Percentiles rank a stretch among this genome's conserved stretches.
These are phyloP conservation scores for Sicyos baderoa DNA, from an alignment of 306 rosid genomes.

Conservation along the genomic window DNA sequence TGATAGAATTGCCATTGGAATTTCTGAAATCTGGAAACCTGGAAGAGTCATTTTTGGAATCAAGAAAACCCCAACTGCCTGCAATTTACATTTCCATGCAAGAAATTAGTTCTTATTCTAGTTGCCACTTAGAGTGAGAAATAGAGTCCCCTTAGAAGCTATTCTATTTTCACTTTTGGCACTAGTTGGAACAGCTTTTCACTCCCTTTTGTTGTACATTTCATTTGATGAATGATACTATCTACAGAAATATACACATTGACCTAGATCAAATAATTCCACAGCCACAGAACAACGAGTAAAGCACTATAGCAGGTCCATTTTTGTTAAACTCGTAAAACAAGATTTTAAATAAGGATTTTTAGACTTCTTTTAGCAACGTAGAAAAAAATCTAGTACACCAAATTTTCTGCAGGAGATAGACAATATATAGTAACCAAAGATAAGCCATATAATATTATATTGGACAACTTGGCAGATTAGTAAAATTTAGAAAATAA, in stretches of 20 bases:
- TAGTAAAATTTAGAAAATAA: too few relatives aligned
- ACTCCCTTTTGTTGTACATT: background rate
- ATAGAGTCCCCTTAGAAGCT: background rate
- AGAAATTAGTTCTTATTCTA: conserved; percentile 12
- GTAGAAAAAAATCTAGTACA: background rate
- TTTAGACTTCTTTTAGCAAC: background rate
- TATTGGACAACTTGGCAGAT: too few relatives aligned
- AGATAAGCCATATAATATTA: background rate
- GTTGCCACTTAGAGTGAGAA: background rate
- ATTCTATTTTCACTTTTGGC: conserved; percentile 2
- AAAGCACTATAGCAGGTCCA: background rate
- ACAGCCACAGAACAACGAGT: background rate
- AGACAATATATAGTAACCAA: background rate
- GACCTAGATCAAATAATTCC: too few relatives aligned
- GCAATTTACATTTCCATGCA: conserved; percentile 34
- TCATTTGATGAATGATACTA: background rate
- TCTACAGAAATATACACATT: background rate
- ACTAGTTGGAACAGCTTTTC: background rate
- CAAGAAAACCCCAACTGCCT: conserved; percentile 86
- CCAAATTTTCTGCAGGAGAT: background rate
- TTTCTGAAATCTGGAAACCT: conserved; percentile 78
- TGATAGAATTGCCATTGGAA: conserved; percentile 66
- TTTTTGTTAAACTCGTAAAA: background rate
- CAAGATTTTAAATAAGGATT: background rate
- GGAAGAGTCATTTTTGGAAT: conserved; percentile 62